phyloP scores from a whole-genome alignment of 805 yeast species.

The Debaryomyces maramus region DNA sequence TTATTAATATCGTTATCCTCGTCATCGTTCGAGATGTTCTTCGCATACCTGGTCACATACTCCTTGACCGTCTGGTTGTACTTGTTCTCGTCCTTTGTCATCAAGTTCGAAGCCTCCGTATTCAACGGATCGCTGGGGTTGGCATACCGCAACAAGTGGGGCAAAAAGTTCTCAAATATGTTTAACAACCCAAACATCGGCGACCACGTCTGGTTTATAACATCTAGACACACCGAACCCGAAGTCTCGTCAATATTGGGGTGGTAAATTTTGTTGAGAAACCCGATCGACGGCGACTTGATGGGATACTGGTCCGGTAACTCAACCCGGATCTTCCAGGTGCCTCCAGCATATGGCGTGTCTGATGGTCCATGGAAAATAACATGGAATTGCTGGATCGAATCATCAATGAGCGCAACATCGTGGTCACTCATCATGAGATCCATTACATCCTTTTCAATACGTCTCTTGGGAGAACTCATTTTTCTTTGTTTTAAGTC shows the following conservation, averaged over 20 bases:
- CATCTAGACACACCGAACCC: slow-evolving; percentile 94
- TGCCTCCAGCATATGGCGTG: slow-evolving; percentile 85
- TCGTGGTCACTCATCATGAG: slow-evolving; percentile 93
- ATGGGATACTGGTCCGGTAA: slow-evolving; percentile 94
- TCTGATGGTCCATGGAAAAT: slow-evolving; percentile 79
- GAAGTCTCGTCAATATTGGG: slow-evolving; percentile 91
- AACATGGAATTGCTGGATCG: slow-evolving; percentile 79
- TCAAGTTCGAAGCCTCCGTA: slow-evolving; percentile 81
- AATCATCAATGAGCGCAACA: slow-evolving; percentile 76
- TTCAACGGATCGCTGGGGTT: slow-evolving; percentile 94
- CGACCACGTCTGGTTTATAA: slow-evolving; percentile 96
- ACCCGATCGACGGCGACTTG: slow-evolving; percentile 94
- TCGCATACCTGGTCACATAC: slow-evolving; percentile 68
- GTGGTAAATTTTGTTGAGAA: slow-evolving; percentile 86
- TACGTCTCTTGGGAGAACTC: slow-evolving; percentile 72
- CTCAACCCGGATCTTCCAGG: slow-evolving; percentile 90
- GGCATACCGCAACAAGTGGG: slow-evolving; percentile 88
- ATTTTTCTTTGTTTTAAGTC: slow-evolving; percentile 11
- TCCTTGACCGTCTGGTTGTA: slow-evolving; percentile 71
- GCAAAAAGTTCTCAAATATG: slow-evolving; percentile 89
- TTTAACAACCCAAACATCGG: slow-evolving; percentile 94
- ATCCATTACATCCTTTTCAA: slow-evolving; percentile 96
- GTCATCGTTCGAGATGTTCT: slow-evolving; percentile 44
- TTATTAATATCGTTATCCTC: slow-evolving; percentile 29
- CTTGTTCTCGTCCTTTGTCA: slow-evolving; percentile 62